A percentile compares a stretch with the other conserved stretches of the same genome.
Evolutionary conservation across 1,284 basidiomycete genomes (phyloP).

Genomic region (Xerocomus amazonicus): DNA sequence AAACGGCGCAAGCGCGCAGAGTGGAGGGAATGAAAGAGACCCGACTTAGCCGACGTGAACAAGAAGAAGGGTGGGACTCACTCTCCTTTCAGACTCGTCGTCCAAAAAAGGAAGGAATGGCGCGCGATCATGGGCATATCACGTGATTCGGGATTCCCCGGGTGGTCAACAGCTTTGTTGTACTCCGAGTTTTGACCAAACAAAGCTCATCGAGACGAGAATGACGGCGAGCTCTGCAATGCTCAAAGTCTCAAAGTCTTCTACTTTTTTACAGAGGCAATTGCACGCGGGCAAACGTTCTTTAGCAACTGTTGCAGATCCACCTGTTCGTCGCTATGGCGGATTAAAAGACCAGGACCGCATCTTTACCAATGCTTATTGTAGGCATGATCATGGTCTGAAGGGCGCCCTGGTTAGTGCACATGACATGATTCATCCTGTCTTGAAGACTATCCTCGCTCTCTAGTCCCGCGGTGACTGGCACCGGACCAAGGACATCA

Average conservation of each 20-base stretch:
- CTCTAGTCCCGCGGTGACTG: slow-evolving; percentile 88
- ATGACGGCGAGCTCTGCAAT: slow-evolving; percentile 18
- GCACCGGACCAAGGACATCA: slow-evolving; percentile 96
- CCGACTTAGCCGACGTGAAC: slow-evolving; percentile 12
- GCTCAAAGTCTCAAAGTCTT: slow-evolving; percentile 29
- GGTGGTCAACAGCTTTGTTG: slow-evolving; percentile 2
- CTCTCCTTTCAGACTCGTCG: slow-evolving; percentile 15
- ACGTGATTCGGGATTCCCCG: slow-evolving; percentile 22
- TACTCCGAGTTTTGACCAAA: too few relatives aligned
- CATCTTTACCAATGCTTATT: slow-evolving; percentile 88
- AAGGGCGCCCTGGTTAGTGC: slow-evolving; percentile 78
- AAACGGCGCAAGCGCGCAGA: background rate
- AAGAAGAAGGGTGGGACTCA: slow-evolving; percentile 18
- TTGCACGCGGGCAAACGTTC: slow-evolving; percentile 35
- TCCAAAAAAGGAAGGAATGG: slow-evolving; percentile 7
- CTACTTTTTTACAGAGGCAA: slow-evolving; percentile 21
- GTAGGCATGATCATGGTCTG: slow-evolving; percentile 81
- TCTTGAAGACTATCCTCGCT: background rate
- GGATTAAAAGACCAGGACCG: slow-evolving; percentile 93
- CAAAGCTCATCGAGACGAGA: slow-evolving; percentile 1
- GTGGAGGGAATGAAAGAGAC: background rate
- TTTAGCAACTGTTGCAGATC: slow-evolving; percentile 78
- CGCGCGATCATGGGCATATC: background rate
- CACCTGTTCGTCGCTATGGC: slow-evolving; percentile 83
- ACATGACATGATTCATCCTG: background rate